Percentiles rank a stretch among this genome's conserved stretches.
Conservation (phyloP, 306 rosid species). For the Castanea sativa region DNA sequence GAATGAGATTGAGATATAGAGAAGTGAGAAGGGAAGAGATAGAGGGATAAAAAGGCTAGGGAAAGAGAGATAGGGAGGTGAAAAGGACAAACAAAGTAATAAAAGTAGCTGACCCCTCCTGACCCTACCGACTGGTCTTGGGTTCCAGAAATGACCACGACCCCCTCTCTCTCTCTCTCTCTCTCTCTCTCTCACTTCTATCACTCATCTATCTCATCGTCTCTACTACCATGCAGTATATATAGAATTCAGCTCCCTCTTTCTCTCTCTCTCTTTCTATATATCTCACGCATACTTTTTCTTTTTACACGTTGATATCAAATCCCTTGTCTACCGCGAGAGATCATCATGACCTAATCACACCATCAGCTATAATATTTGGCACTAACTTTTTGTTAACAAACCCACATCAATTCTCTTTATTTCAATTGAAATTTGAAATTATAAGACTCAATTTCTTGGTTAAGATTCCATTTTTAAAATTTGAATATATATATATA, state of each 20-base stretch:
- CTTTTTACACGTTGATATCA: slow-evolving; percentile 13
- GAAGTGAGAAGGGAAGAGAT: slow-evolving; percentile 17
- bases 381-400: not conserved
- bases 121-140: slow-evolving; percentile 41
- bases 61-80: slow-evolving; percentile 10
- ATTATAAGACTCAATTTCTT: too few species aligned
- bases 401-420: too few species aligned
- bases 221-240: slow-evolving; percentile 31
- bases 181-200: not conserved
- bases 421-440: too few species aligned
- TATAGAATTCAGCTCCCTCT: slow-evolving; percentile 15
- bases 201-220: slow-evolving; percentile 17
- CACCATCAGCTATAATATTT: slow-evolving; percentile 13
- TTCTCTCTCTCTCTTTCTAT: not conserved
- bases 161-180: not conserved
- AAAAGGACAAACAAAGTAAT: slow-evolving; percentile 33
- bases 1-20: not conserved
- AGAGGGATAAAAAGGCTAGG: slow-evolving; percentile 32
- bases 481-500: too few species aligned
- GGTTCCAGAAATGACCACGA: slow-evolving; percentile 43
- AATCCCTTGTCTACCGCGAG: slow-evolving; percentile 11
- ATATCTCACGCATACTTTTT: slow-evolving; percentile 1
- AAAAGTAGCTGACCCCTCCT: slow-evolving; percentile 22
- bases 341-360: slow-evolving; percentile 40
- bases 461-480: too few species aligned